Evolutionary conservation across 2,329 filamentous ascomycete species (phyloP).

Genomic region (Epichloe brachyelytri): DNA sequence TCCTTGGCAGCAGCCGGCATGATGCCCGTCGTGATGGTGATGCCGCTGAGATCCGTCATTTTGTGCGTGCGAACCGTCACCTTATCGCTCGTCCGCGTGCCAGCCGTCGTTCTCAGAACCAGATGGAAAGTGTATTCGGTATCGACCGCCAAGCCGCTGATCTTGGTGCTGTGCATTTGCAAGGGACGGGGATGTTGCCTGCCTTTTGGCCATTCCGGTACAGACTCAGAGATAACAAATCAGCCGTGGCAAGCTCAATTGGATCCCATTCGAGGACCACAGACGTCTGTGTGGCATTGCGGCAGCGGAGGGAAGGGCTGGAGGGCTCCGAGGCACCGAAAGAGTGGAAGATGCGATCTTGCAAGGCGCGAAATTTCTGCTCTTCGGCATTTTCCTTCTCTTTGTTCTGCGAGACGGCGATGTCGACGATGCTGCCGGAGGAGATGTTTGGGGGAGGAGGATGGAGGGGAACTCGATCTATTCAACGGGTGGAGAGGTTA

Average conservation of each 20-base stretch:
- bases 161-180: conserved; percentile 90
- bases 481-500: not conserved
- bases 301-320: conserved; percentile 71
- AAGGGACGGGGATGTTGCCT: conserved; percentile 76
- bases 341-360: conserved; percentile 72
- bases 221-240: conserved; percentile 75
- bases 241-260: conserved; percentile 81
- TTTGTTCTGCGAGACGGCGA: conserved; percentile 81
- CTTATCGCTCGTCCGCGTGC: conserved; percentile 73
- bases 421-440: conserved; percentile 94
- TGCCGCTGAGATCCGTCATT: conserved; percentile 93
- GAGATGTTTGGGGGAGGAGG: conserved; percentile 90
- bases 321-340: conserved; percentile 73
- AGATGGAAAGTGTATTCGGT: conserved; percentile 93
- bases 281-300: conserved; percentile 97
- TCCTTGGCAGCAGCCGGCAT: conserved; percentile 63
- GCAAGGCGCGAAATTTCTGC: conserved; percentile 68
- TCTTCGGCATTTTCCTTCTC: conserved; percentile 63
- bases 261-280: conserved; percentile 98
- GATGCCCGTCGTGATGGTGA: conserved; percentile 86
- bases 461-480: conserved; percentile 99
- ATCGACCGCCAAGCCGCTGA: conserved; percentile 89
- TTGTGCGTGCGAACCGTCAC: conserved; percentile 86
- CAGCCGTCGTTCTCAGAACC: conserved; percentile 79
- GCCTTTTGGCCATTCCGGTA: conserved; percentile 97